Evolutionary conservation across 352 stramenopile genomes (phyloP), one percentile per base, ranked within the genome.

Genomic region (Phytophthora crassamura): DNA sequence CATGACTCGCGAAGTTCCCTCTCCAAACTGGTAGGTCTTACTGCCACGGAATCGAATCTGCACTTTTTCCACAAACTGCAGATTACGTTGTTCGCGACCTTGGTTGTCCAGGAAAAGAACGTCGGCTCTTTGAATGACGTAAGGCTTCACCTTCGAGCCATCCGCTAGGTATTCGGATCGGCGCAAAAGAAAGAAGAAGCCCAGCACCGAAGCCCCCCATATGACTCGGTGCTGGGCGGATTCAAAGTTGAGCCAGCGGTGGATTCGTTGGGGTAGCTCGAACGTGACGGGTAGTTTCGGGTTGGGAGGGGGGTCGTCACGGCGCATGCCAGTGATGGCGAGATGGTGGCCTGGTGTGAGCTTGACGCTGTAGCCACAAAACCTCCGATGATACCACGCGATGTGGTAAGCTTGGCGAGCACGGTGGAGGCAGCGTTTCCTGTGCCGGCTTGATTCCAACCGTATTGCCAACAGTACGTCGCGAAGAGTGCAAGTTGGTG

Each of bases 11-110:
- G 11, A 49, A 10, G 36, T 49, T 9, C 51, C 51, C 14, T 40
- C 38, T 28, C 51, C 51, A 40, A 59, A 59, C 12, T 59, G 51
- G 30, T 49, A 20, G 8, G 38, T 49, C 16, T 59, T 59, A 12
- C 51, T 49, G 5, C 51, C 51, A 7, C 51, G 51, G n/a, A 59
- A 59, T 14, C 9, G 8, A 28, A 58, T 36, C 15, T 36, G 10
- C 2, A 58, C n/a, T 28, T 58, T 46, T n/a, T 39, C 20, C 4
- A 48, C 25, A 8, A 16, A 10, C 4, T 46, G 4, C 3, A 58
- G 50, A 11, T 5, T 8, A 16, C 36, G 15, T 48, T 39, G 39
- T 39, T 36, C 36, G 6, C 32, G 6, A 25, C 25, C 35, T 1
- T 48, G 8, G 15, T 3, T 28, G 14, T 36, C 35, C 5, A 58